A percentile compares a stretch with the other conserved stretches of the same genome.
Conservation (phyloP, 345 rosid species). For the Diplotaxis tenuifolia region DNA sequence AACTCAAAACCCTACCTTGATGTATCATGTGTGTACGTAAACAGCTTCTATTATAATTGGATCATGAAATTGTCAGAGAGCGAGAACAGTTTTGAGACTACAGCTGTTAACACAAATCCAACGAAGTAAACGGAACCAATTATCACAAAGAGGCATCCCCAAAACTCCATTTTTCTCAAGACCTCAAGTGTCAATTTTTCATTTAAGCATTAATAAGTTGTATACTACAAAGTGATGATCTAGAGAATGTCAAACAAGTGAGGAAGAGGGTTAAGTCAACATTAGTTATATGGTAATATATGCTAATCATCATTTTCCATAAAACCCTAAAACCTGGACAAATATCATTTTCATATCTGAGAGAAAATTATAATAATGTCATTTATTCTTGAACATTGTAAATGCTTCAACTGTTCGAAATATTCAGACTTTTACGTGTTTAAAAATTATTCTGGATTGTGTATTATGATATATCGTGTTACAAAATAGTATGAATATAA, state of each 20-base stretch:
- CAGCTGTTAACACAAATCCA: too few species aligned
- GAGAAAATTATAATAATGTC: too few species aligned
- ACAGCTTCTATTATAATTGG: neutral
- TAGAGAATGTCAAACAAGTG: neutral
- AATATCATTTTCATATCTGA: neutral
- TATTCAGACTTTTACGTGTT: too few species aligned
- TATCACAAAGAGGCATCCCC: too few species aligned
- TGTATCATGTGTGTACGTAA: neutral
- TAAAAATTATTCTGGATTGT: too few species aligned
- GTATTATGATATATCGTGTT: too few species aligned
- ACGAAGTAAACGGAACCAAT: too few species aligned
- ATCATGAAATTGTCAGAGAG: too few species aligned
- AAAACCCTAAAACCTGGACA: neutral
- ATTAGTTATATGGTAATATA: neutral
- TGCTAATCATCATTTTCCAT: neutral
- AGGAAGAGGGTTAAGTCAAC: neutral
- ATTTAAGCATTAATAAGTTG: too few species aligned
- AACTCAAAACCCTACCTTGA: neutral
- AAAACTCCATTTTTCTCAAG: neutral
- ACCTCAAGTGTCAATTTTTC: neutral
- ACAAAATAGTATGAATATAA: too few species aligned
- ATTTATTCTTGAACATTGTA: neutral
- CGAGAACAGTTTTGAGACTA: too few species aligned
- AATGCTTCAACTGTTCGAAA: neutral
- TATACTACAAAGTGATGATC: neutral